Percentiles rank a stretch among this genome's conserved stretches.
These are phyloP conservation scores for Coniophora puteana DNA, from an alignment of 1,284 basidiomycete genomes.

Conservation along the genomic window DNA sequence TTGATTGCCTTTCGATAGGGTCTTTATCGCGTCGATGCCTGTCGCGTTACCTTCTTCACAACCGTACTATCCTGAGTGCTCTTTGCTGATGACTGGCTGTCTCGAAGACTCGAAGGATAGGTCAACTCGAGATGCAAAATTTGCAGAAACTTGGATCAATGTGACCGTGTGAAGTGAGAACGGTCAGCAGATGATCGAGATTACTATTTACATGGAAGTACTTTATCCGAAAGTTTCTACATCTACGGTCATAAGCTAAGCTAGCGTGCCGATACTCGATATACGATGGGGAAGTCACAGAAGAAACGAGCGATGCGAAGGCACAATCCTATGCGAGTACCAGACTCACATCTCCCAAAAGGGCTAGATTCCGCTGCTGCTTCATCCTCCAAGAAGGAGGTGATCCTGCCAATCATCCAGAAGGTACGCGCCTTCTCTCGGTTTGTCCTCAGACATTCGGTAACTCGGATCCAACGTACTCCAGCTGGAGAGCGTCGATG, in stretches of 20 bases:
- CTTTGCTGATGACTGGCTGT: too few relatives aligned
- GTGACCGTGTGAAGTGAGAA: too few relatives aligned
- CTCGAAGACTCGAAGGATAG: too few relatives aligned
- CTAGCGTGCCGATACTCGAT: too few relatives aligned
- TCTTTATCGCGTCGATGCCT: too few relatives aligned
- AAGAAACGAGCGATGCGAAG: constrained; percentile 77
- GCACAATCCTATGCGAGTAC: constrained; percentile 89
- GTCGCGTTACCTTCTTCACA: too few relatives aligned
- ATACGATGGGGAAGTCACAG: constrained; percentile 83
- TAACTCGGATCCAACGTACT: constrained; percentile 4
- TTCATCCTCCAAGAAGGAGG: constrained; percentile 70
- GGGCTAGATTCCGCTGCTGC: constrained; percentile 70
- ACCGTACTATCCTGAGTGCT: too few relatives aligned
- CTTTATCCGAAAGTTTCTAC: too few relatives aligned
- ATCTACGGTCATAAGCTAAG: too few relatives aligned
- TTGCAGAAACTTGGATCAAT: not conserved
- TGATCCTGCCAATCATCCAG: constrained; percentile 81
- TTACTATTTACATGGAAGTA: too few relatives aligned
- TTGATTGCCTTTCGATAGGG: too few relatives aligned
- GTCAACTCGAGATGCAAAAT: not conserved
- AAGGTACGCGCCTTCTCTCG: constrained; percentile 51
- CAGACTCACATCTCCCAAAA: constrained; percentile 82
- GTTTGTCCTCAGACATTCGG: constrained; percentile 1
- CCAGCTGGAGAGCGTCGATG: constrained; percentile 73
- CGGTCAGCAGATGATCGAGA: too few relatives aligned